These are phyloP conservation scores for Hypoxylon sp. DNA, from an alignment of 2,329 filamentous ascomycete species.

Conservation along the genomic window DNA sequence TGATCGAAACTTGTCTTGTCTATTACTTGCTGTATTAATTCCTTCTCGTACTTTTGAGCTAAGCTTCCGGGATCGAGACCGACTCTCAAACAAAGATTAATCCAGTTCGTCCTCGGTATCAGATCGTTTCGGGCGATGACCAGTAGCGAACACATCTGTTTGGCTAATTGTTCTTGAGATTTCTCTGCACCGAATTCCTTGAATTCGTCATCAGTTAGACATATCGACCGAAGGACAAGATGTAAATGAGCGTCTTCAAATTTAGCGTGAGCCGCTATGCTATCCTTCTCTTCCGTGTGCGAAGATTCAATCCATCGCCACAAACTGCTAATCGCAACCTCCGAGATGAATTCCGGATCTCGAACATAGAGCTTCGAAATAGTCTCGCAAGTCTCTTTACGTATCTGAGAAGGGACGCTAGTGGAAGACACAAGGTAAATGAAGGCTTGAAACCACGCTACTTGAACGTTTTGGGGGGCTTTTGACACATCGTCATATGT, in stretches of 20 bases:
- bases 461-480: slow-evolving; percentile 65
- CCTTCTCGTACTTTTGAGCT: slow-evolving; percentile 73
- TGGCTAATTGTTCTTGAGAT: slow-evolving; percentile 68
- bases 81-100: slow-evolving; percentile 84
- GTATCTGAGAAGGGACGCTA: slow-evolving; percentile 71
- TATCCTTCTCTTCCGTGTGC: slow-evolving; percentile 83
- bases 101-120: slow-evolving; percentile 86
- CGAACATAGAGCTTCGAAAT: slow-evolving; percentile 76
- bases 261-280: slow-evolving; percentile 75
- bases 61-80: slow-evolving; percentile 87
- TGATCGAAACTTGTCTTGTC: slow-evolving; percentile 64
- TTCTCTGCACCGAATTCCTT: slow-evolving; percentile 60
- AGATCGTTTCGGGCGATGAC: slow-evolving; percentile 84
- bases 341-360: slow-evolving; percentile 70
- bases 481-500: slow-evolving; percentile 69
- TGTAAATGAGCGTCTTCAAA: slow-evolving; percentile 75
- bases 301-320: slow-evolving; percentile 83
- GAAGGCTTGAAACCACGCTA: slow-evolving; percentile 86
- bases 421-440: slow-evolving; percentile 82
- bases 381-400: slow-evolving; percentile 72
- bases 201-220: slow-evolving; percentile 68
- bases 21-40: slow-evolving; percentile 78
- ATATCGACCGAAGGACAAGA: slow-evolving; percentile 73
- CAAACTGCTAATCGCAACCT: slow-evolving; percentile 77
- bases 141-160: slow-evolving; percentile 82